phyloP scores from a whole-genome alignment of 108 stramenopile genomes.

The Parietichytrium sp. region DNA sequence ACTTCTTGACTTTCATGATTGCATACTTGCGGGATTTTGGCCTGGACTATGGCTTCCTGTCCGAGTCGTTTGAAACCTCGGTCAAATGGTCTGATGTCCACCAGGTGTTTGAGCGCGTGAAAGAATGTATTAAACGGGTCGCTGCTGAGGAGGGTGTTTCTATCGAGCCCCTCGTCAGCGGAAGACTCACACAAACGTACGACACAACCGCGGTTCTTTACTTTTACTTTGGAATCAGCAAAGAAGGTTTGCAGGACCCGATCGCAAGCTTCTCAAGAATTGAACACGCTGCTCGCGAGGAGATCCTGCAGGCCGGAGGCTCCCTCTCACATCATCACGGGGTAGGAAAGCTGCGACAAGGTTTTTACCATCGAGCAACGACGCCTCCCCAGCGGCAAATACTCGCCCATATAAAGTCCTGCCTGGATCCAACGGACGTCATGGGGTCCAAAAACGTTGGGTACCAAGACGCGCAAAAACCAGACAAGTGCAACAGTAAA shows the following conservation, averaged over 20 bases:
- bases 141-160: slow-evolving; percentile 69
- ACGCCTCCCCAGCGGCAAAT: slow-evolving; percentile 39
- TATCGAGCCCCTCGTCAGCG: slow-evolving; percentile 75
- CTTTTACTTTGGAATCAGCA: slow-evolving; percentile 85
- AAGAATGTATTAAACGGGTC: slow-evolving; percentile 67
- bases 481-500: too few relatives aligned
- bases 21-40: slow-evolving; percentile 93
- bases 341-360: slow-evolving; percentile 77
- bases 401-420: slow-evolving; percentile 41
- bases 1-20: slow-evolving; percentile 87
- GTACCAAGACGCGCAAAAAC: too few relatives aligned
- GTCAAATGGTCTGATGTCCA: slow-evolving; percentile 80
- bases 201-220: slow-evolving; percentile 88
- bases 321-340: slow-evolving; percentile 91
- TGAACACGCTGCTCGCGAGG: slow-evolving; percentile 76
- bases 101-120: slow-evolving; percentile 62
- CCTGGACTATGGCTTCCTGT: slow-evolving; percentile 76
- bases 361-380: slow-evolving; percentile 52
- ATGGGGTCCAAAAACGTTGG: too few relatives aligned
- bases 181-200: slow-evolving; percentile 89
- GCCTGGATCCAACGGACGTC: slow-evolving; percentile 44
- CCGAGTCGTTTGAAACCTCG: slow-evolving; percentile 89
- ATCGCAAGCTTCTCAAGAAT: slow-evolving; percentile 67
- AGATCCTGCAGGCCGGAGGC: slow-evolving; percentile 79
- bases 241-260: slow-evolving; percentile 65